Evolutionary conservation across 108 stramenopile species (phyloP).

Genomic region (Conticribra guillardii): DNA sequence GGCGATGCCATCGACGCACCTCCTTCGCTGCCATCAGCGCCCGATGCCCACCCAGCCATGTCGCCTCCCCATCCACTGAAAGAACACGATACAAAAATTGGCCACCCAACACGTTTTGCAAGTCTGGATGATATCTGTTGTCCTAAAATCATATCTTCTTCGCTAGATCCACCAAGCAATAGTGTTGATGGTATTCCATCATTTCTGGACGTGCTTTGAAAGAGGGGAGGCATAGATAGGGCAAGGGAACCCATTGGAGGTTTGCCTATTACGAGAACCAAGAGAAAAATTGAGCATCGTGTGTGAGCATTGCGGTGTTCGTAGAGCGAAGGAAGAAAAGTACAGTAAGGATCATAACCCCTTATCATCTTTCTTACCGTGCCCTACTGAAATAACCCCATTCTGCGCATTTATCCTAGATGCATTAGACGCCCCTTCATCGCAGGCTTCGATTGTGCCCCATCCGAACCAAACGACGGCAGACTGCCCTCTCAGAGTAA

Average conservation of each 20-base stretch:
- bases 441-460: constrained; percentile 40
- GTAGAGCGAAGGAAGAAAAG: not conserved
- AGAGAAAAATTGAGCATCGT: not conserved
- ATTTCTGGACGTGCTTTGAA: constrained; percentile 34
- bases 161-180: constrained; percentile 65
- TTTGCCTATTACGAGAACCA: constrained; percentile 16
- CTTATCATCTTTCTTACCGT: constrained; percentile 2
- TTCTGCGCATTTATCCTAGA: not conserved
- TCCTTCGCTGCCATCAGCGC: not conserved
- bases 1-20: constrained; percentile 18
- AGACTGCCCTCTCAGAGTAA: constrained; percentile 60
- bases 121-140: constrained; percentile 69
- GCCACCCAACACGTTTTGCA: constrained; percentile 52
- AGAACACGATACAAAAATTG: constrained; percentile 76
- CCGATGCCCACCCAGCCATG: not conserved
- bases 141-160: constrained; percentile 69
- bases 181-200: constrained; percentile 48
- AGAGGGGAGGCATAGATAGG: constrained; percentile 67
- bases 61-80: constrained; percentile 35
- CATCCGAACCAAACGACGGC: constrained; percentile 78
- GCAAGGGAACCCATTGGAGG: constrained; percentile 71
- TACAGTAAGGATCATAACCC: not conserved
- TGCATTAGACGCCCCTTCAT: constrained; percentile 10
- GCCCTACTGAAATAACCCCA: constrained; percentile 1
- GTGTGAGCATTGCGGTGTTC: not conserved